Evolutionary conservation across 331 rosid species (phyloP).

Genomic region (Arachis monticola): DNA sequence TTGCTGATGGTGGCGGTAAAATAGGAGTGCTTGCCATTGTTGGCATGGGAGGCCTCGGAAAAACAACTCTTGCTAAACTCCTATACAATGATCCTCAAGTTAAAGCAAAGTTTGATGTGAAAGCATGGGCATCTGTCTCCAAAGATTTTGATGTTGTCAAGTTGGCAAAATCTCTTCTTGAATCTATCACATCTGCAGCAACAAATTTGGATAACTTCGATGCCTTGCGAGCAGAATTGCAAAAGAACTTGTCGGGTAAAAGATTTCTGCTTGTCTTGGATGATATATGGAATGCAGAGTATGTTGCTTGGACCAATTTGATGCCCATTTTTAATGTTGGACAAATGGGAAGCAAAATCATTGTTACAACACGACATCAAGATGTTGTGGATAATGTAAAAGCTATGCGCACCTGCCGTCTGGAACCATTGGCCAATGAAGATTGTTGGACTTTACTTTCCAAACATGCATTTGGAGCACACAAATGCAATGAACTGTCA

Average conservation of each 20-base stretch:
- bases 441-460: constrained; percentile 10
- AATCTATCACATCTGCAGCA: too few species aligned
- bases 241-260: not conserved
- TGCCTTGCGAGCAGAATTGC: not conserved
- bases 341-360: constrained; percentile 11
- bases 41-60: too few species aligned
- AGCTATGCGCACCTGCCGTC: not conserved
- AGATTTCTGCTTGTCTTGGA: constrained; percentile 26
- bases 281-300: constrained; percentile 15
- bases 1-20: too few species aligned
- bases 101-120: too few species aligned
- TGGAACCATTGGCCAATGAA: not conserved
- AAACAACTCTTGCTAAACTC: too few species aligned
- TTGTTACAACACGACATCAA: constrained; percentile 17
- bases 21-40: too few species aligned
- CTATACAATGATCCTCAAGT: too few species aligned
- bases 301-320: constrained; percentile 11
- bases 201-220: too few species aligned
- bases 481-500: not conserved
- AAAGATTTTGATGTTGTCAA: too few species aligned
- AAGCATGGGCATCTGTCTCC: too few species aligned
- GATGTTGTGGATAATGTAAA: not conserved
- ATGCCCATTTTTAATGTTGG: not conserved
- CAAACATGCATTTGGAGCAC: not conserved
- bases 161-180: too few species aligned